Percentiles rank a stretch among this genome's conserved stretches.
Conservation (phyloP, 2,329 filamentous ascomycete species). For the Colletotrichum eleusines region DNA sequence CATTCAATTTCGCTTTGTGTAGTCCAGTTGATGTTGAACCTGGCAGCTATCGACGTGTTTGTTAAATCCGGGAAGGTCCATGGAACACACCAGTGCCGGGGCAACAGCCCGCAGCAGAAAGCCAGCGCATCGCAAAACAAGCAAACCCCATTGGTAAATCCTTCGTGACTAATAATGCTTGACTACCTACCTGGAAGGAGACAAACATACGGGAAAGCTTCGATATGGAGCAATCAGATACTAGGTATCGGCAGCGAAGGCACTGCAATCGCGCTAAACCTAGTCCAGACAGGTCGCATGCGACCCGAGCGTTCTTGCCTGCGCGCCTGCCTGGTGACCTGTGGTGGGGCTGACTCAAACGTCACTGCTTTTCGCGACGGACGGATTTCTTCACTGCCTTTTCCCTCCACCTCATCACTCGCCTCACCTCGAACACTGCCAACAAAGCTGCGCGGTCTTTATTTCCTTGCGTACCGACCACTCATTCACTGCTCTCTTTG, state of each 20-base stretch:
- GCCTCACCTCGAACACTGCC: neutral
- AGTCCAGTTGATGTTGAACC: neutral
- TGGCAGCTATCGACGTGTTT: neutral
- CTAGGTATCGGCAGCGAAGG: too few relatives aligned
- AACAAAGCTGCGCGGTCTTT: slow-evolving; percentile 11
- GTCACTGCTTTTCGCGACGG: slow-evolving; percentile 42
- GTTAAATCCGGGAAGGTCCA: slow-evolving; percentile 18
- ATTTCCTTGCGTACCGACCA: neutral
- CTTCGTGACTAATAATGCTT: neutral
- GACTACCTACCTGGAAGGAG: too few relatives aligned
- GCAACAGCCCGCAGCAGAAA: neutral
- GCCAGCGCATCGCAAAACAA: neutral
- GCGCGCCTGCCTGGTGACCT: slow-evolving; percentile 22
- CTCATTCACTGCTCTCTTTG: slow-evolving; percentile 3
- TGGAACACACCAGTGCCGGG: neutral
- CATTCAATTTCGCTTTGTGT: neutral
- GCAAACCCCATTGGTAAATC: neutral
- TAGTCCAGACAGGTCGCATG: slow-evolving; percentile 27
- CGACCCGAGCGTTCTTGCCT: slow-evolving; percentile 36
- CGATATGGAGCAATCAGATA: neutral
- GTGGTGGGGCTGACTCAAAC: slow-evolving; percentile 42
- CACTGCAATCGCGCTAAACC: slow-evolving; percentile 20
- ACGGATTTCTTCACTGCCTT: slow-evolving; percentile 35
- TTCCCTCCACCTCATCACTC: slow-evolving; percentile 16
- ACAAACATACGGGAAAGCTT: neutral